Percentiles rank a stretch among this genome's conserved stretches.
Conservation (phyloP, 345 rosid genomes). For the Trapa incisa region DNA sequence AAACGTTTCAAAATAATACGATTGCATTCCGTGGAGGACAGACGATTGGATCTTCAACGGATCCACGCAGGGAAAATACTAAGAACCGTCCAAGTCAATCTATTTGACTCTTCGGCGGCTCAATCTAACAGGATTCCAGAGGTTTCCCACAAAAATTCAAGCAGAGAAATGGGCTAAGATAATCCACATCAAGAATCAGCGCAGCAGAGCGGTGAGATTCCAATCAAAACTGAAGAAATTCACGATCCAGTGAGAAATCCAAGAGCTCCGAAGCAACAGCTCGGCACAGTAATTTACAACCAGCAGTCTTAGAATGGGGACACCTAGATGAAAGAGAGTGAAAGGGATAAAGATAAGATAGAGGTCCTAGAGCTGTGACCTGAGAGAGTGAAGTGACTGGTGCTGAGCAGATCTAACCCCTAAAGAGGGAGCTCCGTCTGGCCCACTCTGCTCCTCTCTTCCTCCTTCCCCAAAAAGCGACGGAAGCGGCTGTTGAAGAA, state of each 20-base stretch:
- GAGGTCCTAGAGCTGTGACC: not conserved
- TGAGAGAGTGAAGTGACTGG: not conserved
- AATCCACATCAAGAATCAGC: not conserved
- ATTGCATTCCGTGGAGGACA: not conserved
- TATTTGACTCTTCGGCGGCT: not conserved
- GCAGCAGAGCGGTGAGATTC: not conserved
- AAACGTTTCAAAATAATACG: not conserved
- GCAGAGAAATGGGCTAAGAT: not conserved
- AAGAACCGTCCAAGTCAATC: not conserved
- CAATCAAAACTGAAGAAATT: not conserved
- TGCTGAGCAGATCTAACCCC: constrained; percentile 1
- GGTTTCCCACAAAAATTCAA: not conserved
- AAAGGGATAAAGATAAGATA: not conserved
- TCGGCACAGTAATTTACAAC: not conserved
- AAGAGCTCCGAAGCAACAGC: not conserved
- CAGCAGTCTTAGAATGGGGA: not conserved
- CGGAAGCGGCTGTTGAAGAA: not conserved
- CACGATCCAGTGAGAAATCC: not conserved
- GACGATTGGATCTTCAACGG: not conserved
- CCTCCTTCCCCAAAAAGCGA: not conserved
- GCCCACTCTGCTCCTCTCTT: not conserved
- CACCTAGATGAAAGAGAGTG: not conserved
- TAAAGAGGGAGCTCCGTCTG: not conserved
- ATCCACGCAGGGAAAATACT: not conserved
- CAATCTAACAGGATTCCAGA: not conserved